phyloP scores from a whole-genome alignment of 352 stramenopile genomes.

The Globisporangium middletonii region DNA sequence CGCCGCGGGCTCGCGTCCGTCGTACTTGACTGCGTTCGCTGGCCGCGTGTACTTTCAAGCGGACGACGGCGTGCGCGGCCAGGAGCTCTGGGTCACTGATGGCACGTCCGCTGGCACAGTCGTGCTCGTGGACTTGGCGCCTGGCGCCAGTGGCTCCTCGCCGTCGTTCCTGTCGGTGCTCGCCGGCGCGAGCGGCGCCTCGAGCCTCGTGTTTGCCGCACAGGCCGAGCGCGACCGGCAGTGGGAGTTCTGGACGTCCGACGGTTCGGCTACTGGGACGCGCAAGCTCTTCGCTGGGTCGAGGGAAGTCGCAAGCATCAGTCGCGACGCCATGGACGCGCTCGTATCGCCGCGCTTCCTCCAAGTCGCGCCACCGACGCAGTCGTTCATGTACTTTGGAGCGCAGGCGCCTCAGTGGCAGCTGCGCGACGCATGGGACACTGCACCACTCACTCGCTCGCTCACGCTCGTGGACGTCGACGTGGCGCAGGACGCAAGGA shows the following conservation, averaged over 20 bases:
- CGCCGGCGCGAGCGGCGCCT: background rate
- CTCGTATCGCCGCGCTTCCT: slow-evolving; percentile 12
- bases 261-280: slow-evolving; percentile 38
- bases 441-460: background rate
- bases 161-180: slow-evolving; percentile 44
- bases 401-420: background rate
- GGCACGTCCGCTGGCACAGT: slow-evolving; percentile 38
- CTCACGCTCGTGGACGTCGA: background rate
- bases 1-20: slow-evolving; percentile 28
- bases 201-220: slow-evolving; percentile 26
- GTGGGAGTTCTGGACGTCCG: slow-evolving; percentile 51
- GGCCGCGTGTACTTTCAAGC: slow-evolving; percentile 69
- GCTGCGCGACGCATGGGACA: background rate
- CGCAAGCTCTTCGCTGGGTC: slow-evolving; percentile 27
- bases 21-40: slow-evolving; percentile 44
- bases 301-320: slow-evolving; percentile 22
- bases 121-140: slow-evolving; percentile 56
- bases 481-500: background rate
- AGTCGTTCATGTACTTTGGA: slow-evolving; percentile 26
- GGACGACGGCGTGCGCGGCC: slow-evolving; percentile 65
- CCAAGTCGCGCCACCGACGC: background rate
- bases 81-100: slow-evolving; percentile 77
- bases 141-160: slow-evolving; percentile 24
- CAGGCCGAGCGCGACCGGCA: slow-evolving; percentile 22
- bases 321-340: slow-evolving; percentile 25